phyloP scores from a whole-genome alignment of 768 basidiomycete genomes.

The Boletus pseudopeckii region DNA sequence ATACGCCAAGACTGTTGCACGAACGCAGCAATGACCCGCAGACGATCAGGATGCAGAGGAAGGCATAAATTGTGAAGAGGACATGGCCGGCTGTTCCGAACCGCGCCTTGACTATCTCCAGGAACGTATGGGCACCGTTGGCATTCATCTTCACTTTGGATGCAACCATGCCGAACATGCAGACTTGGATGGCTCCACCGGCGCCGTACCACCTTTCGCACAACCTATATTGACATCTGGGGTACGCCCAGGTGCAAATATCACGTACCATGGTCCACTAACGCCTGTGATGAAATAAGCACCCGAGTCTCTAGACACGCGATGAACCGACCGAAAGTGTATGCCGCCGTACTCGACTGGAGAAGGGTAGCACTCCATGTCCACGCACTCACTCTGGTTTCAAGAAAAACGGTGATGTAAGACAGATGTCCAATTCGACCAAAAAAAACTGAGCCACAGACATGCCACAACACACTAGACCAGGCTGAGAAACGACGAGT shows the following conservation, averaged over 20 bases:
- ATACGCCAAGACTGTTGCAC: constrained; percentile 11
- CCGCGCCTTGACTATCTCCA: constrained; percentile 52
- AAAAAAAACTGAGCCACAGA: constrained; percentile 15
- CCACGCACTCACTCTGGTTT: constrained; percentile 47
- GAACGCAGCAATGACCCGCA: constrained; percentile 48
- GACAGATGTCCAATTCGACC: background rate
- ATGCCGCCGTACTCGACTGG: constrained; percentile 51
- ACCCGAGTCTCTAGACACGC: background rate
- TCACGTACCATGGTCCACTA: constrained; percentile 45
- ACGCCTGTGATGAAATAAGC: constrained; percentile 30
- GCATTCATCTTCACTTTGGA: constrained; percentile 60
- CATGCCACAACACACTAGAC: constrained; percentile 50
- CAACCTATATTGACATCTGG: background rate
- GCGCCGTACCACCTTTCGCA: constrained; percentile 46
- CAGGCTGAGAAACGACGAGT: constrained; percentile 33
- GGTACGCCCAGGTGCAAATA: background rate
- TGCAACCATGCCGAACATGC: constrained; percentile 51
- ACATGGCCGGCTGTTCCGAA: constrained; percentile 47
- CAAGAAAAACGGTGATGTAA: background rate
- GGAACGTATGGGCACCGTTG: constrained; percentile 54
- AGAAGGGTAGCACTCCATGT: constrained; percentile 56
- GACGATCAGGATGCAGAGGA: constrained; percentile 49
- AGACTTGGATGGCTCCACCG: constrained; percentile 51
- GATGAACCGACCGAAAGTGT: constrained; percentile 37
- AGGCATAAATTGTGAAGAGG: constrained; percentile 51